Base-by-base conservation (phyloP, 495 filamentous ascomycete species). In the Hypoxylon perforatum region DNA sequence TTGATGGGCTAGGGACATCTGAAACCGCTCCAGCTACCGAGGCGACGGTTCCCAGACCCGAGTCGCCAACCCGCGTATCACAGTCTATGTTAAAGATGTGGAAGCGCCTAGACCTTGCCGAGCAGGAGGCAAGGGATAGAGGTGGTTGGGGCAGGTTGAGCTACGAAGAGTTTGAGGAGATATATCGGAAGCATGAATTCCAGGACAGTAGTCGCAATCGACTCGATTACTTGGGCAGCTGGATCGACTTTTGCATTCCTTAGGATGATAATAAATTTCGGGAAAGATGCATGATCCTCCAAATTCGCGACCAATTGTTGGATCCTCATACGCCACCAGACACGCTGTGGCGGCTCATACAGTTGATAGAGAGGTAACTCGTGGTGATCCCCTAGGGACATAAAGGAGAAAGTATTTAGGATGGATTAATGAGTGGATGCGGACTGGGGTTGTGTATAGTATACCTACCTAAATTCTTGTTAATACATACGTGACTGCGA, bases 191-290 rank as follows among this genome's bases (percentile, higher is more conserved):
- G 14, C 72, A 75, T 15, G 72, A 75, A 55, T 82, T 85, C 49
- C 85, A 87, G 46, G 88, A 88, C 33, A 77, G 80, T 39, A 78
- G 72, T 5, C 77, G 79, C 4, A 80, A 78, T 52, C 72, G 83
- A 21, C 81, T 96, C 57, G 89, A 88, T 51, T 95, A 94, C 77
- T 80, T 95, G 30, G 90, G 89, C 15, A 89, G 83, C 56, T 96
- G 92, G 92, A 92, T 94, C 71, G 92, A 95, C 74, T 91, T 94
- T 70, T 87, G 84, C 69, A 85, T 87, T 57, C 84, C 84, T 10
- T 82, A 78, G 65, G 10, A 33, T 36, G 42, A 36, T 45, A 15
- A 2, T 21, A 15, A n/a, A n/a, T n/a, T n/a, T n/a, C n/a, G n/a
- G n/a, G n/a, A n/a, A n/a, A n/a, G n/a, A n/a, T n/a, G n/a, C n/a